Base-by-base conservation (phyloP, 768 basidiomycete species). In the Obba rivulosa region DNA sequence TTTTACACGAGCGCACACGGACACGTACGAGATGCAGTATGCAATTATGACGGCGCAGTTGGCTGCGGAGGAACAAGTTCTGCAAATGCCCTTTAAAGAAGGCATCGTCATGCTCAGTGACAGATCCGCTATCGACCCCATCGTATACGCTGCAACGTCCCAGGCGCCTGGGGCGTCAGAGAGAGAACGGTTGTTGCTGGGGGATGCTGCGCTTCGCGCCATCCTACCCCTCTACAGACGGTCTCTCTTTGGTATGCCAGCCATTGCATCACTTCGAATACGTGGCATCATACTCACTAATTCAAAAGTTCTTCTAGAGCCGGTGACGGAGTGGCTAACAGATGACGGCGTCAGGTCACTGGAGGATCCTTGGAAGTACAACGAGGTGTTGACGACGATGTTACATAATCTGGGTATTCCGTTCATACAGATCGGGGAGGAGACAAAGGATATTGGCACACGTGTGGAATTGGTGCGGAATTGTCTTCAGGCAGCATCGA, bases 271-370 rank as follows among this genome's bases (percentile, higher is more conserved):
- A 31, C 28, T 5, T 31, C 23, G 0, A 17, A 10, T 3, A 11
- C 35, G 11, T 31, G 28, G 18, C 20, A 40, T 20, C 39, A 39
- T 31, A 14, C 14, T 34, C 13, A 34, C 24, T 18, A 3, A n/a
- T 40, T n/a, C 17, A 9, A 34, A 24, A 60, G 57, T 85, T 16
- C 68, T 85, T 20, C 64, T 85, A 34, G 67, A 62, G 2, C 80
- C 80, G 0, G 75, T 84, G 25, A 51, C 63, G 11, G 80, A 78
- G 49, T 85, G 83, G 83, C 23, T 78, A 24, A 64, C 75, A 1
- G 84, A 85, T 51, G 83, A 85, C 46, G 84, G 82, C 1, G 68
- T 83, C 25, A 75, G 83, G 4, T 75, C 65, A 43, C 57, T 80
- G 52, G 78, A 83, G 17, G 66, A 81, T 23, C 73, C 57, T 11